These are phyloP conservation scores for Amylocystis lapponica DNA, from an alignment of 768 basidiomycete genomes.

Conservation along the genomic window DNA sequence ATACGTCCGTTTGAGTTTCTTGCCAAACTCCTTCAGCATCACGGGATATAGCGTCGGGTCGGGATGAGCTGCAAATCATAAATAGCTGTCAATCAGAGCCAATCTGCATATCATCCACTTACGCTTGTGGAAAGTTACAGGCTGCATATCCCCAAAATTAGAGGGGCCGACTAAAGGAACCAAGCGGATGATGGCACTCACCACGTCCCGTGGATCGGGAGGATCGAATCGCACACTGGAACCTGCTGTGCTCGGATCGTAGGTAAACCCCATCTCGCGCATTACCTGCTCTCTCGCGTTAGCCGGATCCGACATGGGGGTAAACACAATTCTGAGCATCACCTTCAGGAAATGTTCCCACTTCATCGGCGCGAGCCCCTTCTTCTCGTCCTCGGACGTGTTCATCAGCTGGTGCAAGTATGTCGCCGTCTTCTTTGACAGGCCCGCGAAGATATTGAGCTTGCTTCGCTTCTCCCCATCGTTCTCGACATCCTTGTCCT, in stretches of 20 bases:
- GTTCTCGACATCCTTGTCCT: slow-evolving; percentile 31
- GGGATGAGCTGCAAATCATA: slow-evolving; percentile 53
- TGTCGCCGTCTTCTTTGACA: slow-evolving; percentile 52
- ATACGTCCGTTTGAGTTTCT: slow-evolving; percentile 55
- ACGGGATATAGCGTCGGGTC: slow-evolving; percentile 54
- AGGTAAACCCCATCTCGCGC: slow-evolving; percentile 72
- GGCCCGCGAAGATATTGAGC: slow-evolving; percentile 53
- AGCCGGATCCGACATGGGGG: no score
- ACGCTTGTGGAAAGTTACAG: slow-evolving; percentile 79
- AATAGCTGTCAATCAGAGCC: not conserved
- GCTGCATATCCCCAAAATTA: slow-evolving; percentile 27
- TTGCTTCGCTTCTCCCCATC: slow-evolving; percentile 38
- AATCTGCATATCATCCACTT: slow-evolving; percentile 9
- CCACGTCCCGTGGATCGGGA: slow-evolving; percentile 45
- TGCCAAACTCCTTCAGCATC: slow-evolving; percentile 47
- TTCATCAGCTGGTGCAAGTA: slow-evolving; percentile 63
- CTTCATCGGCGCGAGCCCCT: slow-evolving; percentile 56
- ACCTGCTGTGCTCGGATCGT: slow-evolving; percentile 71
- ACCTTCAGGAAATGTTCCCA: slow-evolving; percentile 81
- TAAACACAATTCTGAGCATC: not conserved
- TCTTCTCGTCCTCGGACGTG: slow-evolving; percentile 48
- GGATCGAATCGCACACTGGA: slow-evolving; percentile 82
- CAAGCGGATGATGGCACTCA: slow-evolving; percentile 21
- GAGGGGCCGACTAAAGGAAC: not conserved
- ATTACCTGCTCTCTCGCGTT: slow-evolving; percentile 49